A percentile compares a stretch with the other conserved stretches of the same genome.
Evolutionary conservation across 306 rosid species (phyloP).

Genomic region (Cicer chorassanicum): DNA sequence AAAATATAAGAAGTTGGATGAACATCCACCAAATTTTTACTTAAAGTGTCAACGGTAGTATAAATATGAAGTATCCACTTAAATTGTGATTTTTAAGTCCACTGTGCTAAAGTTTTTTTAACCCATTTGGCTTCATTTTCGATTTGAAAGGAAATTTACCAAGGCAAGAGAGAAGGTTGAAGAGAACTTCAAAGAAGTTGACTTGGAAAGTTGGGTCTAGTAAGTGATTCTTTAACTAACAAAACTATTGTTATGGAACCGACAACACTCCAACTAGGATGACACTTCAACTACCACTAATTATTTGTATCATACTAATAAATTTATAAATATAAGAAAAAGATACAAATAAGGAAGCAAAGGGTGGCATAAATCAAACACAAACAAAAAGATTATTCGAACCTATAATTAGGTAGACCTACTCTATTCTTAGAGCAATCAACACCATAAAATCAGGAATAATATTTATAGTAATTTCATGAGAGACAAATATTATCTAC

Average conservation of each 20-base stretch:
- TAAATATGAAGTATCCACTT: no score
- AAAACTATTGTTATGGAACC: no score
- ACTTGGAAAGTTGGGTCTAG: no score
- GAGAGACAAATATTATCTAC: not conserved
- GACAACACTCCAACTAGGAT: no score
- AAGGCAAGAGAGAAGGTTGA: not conserved
- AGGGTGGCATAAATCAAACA: not conserved
- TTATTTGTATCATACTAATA: not conserved
- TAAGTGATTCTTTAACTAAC: no score
- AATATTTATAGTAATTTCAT: not conserved
- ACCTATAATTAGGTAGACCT: slow-evolving; percentile 12
- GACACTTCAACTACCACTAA: not conserved
- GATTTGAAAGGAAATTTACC: not conserved
- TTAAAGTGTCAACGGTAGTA: no score
- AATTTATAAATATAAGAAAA: not conserved
- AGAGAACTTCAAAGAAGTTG: no score
- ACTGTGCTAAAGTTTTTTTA: no score
- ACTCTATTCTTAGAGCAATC: not conserved
- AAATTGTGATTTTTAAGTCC: no score
- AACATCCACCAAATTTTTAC: no score
- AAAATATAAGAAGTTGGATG: no score
- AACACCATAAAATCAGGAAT: not conserved
- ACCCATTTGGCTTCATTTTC: not conserved
- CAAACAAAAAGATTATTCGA: not conserved
- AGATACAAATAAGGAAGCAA: not conserved